Evolutionary conservation across 306 rosid genomes (phyloP), one percentile per base, ranked within the genome.

Genomic region (Lotus japonicus): DNA sequence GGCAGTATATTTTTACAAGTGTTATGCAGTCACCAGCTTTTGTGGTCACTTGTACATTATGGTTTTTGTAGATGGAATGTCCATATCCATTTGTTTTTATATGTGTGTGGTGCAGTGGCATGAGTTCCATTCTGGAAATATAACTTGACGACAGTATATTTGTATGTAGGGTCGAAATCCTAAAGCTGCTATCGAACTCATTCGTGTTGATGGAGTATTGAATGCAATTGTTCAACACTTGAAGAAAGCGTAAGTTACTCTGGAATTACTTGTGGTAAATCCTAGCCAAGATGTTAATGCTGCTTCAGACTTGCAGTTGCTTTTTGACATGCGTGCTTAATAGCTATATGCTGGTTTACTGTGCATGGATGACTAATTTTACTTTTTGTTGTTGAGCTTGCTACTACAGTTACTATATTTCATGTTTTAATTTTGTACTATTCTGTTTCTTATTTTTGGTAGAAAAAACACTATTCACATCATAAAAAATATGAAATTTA

Each of bases 121-220:
- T 10, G 66, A 39, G 31, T 21, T 56, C 19, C 43, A 23, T 41
- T 39, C 62, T 78, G 64, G 55, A 70, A 80, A 26, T 59, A 23
- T 69, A 36, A 58, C 74, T 54, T 66, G 64, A 55, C 75, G 53
- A 57, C 38, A 35, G 77, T 62, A 15, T 80, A 35, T 68, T 79
- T 81, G 78, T 44, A 31, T 75, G 74, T 73, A 90, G 99, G 99
- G 99, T 67, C 96, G 92, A 28, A 89, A 88, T 80, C 85, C 95
- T 18, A 88, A 86, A 80, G 95, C 96, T 77, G 88, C 96, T 28
- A 74, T 83, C 4, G 96, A 86, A 64, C 96, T 95, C 76, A 71
- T 90, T 66, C 82, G 73, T 74, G 77, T 88, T 78, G 99, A 94
- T 74, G 97, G 99, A 55, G 82, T 85, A 53, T 78, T 87, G 86